Evolutionary conservation across 108 stramenopile genomes (phyloP), one percentile per base, ranked within the genome.

Genomic region (Licmophora abbreviata): DNA sequence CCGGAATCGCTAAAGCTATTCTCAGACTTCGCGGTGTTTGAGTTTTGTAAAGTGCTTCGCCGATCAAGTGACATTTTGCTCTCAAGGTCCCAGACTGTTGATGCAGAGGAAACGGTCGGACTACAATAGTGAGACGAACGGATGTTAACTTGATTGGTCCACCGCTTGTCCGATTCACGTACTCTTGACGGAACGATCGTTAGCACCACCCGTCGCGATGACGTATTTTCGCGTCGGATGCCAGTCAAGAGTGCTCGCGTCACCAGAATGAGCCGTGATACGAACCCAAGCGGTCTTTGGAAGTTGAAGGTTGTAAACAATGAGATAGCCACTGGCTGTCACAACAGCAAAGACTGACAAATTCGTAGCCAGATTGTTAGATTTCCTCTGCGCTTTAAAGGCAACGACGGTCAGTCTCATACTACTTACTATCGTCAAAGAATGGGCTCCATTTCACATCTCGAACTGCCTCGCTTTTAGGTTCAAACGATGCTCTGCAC

Each of bases 311-410:
- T 80, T 83, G 55, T 86, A 91, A 0, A 81, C 76, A 30, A 83
- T 61, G 3, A 91, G 55, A 18, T 49, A 69, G 21, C 89, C 89
- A 59, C 66, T 82, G 21, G 61, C 70, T 2, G 83, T 82, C 11
- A 86, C 84, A 64, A 82, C 59, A 26, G 82, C 85, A 74, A 91
- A 91, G 10, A 85, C 73, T n/a, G n/a, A n/a, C n/a, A n/a, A n/a
- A n/a, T n/a, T n/a, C n/a, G n/a, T n/a, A n/a, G n/a, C 60, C 29
- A 25, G 43, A 29, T 18, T 22, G 14, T 22, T 17, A 10, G 50
- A 37, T 12, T 12, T 50, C 4, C 25, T 24, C 3, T 1, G 2
- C 44, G 35, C 12, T 1, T 1, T 20, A 20, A n/a, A 24, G 15
- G 35, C 9, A 44, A 29, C 17, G 17, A 33, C 10, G 28, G 50